These are phyloP conservation scores for Barnettozyma wickerhamii DNA, from an alignment of 805 yeast genomes.

Conservation along the genomic window DNA sequence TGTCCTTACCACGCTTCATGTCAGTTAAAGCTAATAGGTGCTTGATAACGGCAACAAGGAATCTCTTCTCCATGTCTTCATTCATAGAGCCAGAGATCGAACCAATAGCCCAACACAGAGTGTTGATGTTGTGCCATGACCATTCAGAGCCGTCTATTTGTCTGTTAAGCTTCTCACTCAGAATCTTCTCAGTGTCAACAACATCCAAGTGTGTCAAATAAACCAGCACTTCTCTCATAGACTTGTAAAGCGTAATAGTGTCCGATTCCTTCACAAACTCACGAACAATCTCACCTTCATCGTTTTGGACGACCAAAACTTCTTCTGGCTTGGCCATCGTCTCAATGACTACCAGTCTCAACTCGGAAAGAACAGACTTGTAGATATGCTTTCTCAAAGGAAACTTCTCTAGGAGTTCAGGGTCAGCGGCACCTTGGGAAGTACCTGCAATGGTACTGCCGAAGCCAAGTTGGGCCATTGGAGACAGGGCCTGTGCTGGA, in stretches of 20 bases:
- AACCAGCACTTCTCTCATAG: slow-evolving; percentile 93
- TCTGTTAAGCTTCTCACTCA: slow-evolving; percentile 85
- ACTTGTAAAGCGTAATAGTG: slow-evolving; percentile 91
- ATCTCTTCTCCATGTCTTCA: slow-evolving; percentile 94
- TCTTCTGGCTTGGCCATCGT: slow-evolving; percentile 99
- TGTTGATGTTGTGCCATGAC: slow-evolving; percentile 98
- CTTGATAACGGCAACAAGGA: slow-evolving; percentile 88
- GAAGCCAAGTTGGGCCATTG: slow-evolving; percentile 65
- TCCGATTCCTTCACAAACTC: slow-evolving; percentile 96
- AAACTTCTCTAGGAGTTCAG: slow-evolving; percentile 67
- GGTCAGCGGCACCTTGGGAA: slow-evolving; percentile 82
- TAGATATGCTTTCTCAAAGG: slow-evolving; percentile 87
- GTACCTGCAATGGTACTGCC: slow-evolving; percentile 34
- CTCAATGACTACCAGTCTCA: slow-evolving; percentile 92
- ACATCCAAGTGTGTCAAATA: slow-evolving; percentile 95
- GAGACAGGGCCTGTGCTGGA: slow-evolving; percentile 68
- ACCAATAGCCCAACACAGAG: slow-evolving; percentile 99
- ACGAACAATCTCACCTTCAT: slow-evolving; percentile 98
- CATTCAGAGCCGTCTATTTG: slow-evolving; percentile 97
- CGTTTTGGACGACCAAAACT: slow-evolving; percentile 93
- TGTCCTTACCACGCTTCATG: slow-evolving; percentile 94
- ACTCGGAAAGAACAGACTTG: slow-evolving; percentile 68
- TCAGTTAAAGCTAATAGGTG: slow-evolving; percentile 90
- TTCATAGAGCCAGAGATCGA: slow-evolving; percentile 98
- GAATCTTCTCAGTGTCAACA: slow-evolving; percentile 86